These are phyloP conservation scores for Dictyostelium citrinum DNA, from an alignment of 78 protist genomes.

Conservation along the genomic window DNA sequence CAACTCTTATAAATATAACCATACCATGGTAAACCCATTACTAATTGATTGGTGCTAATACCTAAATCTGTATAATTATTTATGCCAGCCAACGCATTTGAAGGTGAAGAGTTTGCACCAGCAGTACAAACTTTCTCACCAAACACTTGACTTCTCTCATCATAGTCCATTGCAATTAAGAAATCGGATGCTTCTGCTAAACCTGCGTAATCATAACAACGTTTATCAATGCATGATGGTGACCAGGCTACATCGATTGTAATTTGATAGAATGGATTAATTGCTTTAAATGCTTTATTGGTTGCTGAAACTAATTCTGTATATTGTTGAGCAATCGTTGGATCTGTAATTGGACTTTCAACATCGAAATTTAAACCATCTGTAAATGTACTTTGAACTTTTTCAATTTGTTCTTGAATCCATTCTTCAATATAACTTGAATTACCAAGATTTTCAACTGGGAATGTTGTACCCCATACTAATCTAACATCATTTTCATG, in stretches of 20 bases:
- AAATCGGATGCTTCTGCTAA: slow-evolving; percentile 72
- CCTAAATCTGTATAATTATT: slow-evolving; percentile 42
- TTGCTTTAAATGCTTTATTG: slow-evolving; percentile 26
- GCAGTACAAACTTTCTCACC: slow-evolving; percentile 47
- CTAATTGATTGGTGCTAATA: slow-evolving; percentile 19
- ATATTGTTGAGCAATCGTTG: not conserved
- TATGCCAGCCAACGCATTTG: slow-evolving; percentile 41
- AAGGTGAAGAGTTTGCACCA: slow-evolving; percentile 66
- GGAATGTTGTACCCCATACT: slow-evolving; percentile 25
- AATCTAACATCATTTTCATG: slow-evolving; percentile 26
- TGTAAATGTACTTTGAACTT: slow-evolving; percentile 13
- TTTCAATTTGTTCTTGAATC: slow-evolving; percentile 35
- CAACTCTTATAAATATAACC: slow-evolving; percentile 49
- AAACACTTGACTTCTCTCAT: slow-evolving; percentile 72
- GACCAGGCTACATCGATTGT: slow-evolving; percentile 87
- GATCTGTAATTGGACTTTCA: slow-evolving; percentile 31
- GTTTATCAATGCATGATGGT: slow-evolving; percentile 67
- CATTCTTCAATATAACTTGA: slow-evolving; percentile 27
- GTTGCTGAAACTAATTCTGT: slow-evolving; percentile 56
- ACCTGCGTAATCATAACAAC: slow-evolving; percentile 78
- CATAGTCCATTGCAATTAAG: slow-evolving; percentile 82
- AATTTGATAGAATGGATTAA: slow-evolving; percentile 59
- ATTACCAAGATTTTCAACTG: slow-evolving; percentile 31
- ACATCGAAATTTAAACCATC: slow-evolving; percentile 80
- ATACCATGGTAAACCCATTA: slow-evolving; percentile 86